Evolutionary conservation across 441 rosid genomes (phyloP), one percentile per base, ranked within the genome.

Genomic region (Arabidopsis lyrata): DNA sequence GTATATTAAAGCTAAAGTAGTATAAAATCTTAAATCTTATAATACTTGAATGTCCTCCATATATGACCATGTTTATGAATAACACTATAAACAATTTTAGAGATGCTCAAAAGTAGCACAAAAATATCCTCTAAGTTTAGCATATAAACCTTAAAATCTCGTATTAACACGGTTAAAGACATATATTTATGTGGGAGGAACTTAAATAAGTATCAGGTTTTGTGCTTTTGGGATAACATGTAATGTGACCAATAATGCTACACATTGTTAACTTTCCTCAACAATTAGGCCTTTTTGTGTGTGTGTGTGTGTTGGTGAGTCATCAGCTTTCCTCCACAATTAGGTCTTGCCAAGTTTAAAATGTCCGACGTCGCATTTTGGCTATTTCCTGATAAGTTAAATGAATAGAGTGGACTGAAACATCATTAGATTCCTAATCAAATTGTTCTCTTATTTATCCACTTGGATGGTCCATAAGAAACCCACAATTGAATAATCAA

Each of bases 361-460:
- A 2, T 45, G 6, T 63, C 15, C 5, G 36, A 58, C 34, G 44
- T 69, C 24, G 24, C 36, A 69, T 35, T 35, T 56, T 59, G 7
- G 18, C 10, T 57, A 5, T 38, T 11, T 60, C 12, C 6, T 52
- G 44, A 20, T 69, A 57, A 45, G 10, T 20, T 72, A 44, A 44
- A 63, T 55, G 57, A 34, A 35, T 56, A 56, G 32, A 73, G 77
- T 65, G 18, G 77, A 74, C 72, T 74, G 60, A 74, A 65, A 66
- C 66, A 58, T 74, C 62, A 66, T 49, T 18, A 66, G 61, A 74
- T 74, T 58, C 78, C 36, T 48, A 66, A 48, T 57, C 38, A 66
- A 27, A 59, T 41, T 67, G 5, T 66, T 57, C 53, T 66, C 68
- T 59, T 66, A 50, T 58, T 14, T 66, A 74, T 74, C 73, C 68